Evolutionary conservation across 1,284 basidiomycete species (phyloP), one percentile per base, ranked within the genome.

Genomic region (Boletus smithii): DNA sequence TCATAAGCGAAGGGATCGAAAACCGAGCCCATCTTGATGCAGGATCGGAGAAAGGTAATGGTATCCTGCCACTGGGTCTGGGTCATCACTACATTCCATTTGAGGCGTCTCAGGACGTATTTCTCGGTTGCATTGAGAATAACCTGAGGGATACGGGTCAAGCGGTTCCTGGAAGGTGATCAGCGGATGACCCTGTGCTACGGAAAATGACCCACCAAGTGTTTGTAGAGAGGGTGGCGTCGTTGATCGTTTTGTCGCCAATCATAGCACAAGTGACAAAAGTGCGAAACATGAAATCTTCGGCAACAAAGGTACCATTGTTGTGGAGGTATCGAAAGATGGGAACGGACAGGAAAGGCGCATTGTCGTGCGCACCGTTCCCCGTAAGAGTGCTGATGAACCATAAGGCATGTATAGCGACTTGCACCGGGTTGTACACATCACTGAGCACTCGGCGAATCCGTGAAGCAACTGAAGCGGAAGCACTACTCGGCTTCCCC

Each of bases 201-300:
- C 3, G 8, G 5, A 26, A 44, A 29, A n/a, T 18, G 20, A 52
- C 60, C 20, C 18, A 74, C 73, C 79, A 81, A 32, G 68, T 68
- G 48, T 63, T 72, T 49, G 66, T 68, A 33, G 69, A 61, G 56
- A 74, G 74, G 1, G 71, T 64, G 49, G 68, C 66, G 50, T 84
- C 81, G 44, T 82, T 76, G 34, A 81, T 55, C 65, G 75, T 76
- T 62, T 81, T 85, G 55, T 76, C 75, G 7, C 78, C 70, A 39
- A 83, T 66, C 55, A 77, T 73, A 14, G 78, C 64, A 42, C 75
- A 77, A 33, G 76, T 58, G 10, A 75, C 60, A 50, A 81, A 75
- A 14, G 65, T 51, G 31, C 66, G 62, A 38, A 68, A 60, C 48
- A 75, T 63, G 23, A 69, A 61, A 10, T 67, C 63, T 40, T 69